A percentile compares a stretch with the other conserved stretches of the same genome.
phyloP scores from a whole-genome alignment of 768 basidiomycete species.

The Dacryopinax spathularia region DNA sequence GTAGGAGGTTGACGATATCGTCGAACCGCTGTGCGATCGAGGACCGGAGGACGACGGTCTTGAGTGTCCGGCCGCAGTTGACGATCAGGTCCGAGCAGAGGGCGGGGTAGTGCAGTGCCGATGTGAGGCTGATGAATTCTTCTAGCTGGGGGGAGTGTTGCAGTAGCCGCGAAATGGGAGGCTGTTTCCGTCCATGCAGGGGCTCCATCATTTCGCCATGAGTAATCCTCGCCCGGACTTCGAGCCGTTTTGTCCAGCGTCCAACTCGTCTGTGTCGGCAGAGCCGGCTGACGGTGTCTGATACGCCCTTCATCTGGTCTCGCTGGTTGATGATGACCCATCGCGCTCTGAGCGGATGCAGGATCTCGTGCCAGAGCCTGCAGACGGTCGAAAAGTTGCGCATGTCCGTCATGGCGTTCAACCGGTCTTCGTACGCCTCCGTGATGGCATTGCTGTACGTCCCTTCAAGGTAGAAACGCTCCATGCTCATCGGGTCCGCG shows the following conservation, averaged over 20 bases:
- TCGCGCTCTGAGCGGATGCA: not conserved
- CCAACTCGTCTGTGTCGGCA: not conserved
- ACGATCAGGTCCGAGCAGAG: not conserved
- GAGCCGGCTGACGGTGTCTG: not conserved
- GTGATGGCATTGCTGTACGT: not conserved
- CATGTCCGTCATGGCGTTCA: not conserved
- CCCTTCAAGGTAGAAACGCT: constrained; percentile 1
- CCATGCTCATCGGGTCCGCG: not conserved
- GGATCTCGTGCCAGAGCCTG: not conserved
- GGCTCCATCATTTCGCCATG: not conserved
- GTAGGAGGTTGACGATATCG: not conserved
- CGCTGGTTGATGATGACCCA: constrained; percentile 1
- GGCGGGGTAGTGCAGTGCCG: not conserved
- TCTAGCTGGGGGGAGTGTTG: not conserved
- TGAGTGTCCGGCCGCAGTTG: constrained; percentile 1
- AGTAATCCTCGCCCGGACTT: not conserved
- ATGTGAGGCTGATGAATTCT: not conserved
- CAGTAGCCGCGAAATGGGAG: not conserved
- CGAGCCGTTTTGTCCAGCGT: not conserved
- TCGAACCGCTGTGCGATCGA: not conserved
- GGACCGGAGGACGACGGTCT: not conserved
- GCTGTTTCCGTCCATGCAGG: not conserved
- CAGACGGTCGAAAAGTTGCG: constrained; percentile 1
- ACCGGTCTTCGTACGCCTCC: not conserved
- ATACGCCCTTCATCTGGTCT: not conserved